Evolutionary conservation across 148 eudicot species (phyloP).

Genomic region (Rhododendron vialii): DNA sequence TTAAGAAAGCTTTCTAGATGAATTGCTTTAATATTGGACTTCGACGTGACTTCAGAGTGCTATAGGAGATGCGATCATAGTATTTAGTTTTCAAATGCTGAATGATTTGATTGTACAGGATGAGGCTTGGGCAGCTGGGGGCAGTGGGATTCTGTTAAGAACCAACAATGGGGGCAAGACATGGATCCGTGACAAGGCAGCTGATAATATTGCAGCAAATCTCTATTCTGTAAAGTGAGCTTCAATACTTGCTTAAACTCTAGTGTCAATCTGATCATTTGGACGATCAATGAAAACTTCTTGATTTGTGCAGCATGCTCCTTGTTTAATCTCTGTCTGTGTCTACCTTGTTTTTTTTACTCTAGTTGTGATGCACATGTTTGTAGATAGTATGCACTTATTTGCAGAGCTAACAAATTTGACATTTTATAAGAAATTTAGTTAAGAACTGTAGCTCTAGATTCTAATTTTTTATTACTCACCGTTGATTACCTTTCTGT

Average conservation of each 20-base stretch:
- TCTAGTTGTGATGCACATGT: neutral
- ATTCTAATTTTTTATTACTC: neutral
- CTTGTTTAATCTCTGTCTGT: neutral
- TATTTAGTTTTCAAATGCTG: neutral
- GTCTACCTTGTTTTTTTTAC: neutral
- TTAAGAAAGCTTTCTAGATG: neutral
- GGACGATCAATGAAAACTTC: neutral
- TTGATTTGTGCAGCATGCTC: neutral
- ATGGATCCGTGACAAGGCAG: conserved; percentile 96
- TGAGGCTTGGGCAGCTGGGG: conserved; percentile 99
- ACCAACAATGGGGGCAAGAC: conserved; percentile 93
- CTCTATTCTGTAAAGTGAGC: conserved; percentile 95
- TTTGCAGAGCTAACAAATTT: neutral
- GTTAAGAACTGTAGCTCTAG: neutral
- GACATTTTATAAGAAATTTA: neutral
- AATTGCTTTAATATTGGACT: neutral
- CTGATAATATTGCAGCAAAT: conserved; percentile 97
- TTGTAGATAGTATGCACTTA: neutral
- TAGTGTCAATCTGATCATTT: neutral
- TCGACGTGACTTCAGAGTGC: neutral
- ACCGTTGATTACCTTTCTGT: neutral
- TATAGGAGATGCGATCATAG: neutral
- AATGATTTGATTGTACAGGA: conserved; percentile 38
- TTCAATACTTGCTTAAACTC: conserved; percentile 2
- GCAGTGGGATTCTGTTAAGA: conserved; percentile 88